Evolutionary conservation across 2,329 filamentous ascomycete species (phyloP).

Genomic region (Aspergillus sp.): DNA sequence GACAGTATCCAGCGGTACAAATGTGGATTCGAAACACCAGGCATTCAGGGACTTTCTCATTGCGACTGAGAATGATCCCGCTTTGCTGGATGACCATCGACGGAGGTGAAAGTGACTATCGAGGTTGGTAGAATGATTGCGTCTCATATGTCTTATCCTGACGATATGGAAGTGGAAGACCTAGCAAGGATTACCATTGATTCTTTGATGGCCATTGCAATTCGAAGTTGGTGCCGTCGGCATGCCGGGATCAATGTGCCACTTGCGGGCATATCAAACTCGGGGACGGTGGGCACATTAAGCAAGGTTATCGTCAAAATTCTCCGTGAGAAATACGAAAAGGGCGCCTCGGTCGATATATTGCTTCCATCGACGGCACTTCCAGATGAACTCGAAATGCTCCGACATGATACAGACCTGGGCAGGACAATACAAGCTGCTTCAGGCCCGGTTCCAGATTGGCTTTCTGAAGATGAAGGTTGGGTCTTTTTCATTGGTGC

Average conservation of each 20-base stretch:
- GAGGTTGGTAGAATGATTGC: slow-evolving; percentile 9
- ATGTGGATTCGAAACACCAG: neutral
- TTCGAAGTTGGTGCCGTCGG: slow-evolving; percentile 21
- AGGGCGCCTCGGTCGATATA: neutral
- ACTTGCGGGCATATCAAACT: slow-evolving; percentile 51
- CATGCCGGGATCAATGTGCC: slow-evolving; percentile 19
- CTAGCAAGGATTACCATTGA: slow-evolving; percentile 17
- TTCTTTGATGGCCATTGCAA: slow-evolving; percentile 24
- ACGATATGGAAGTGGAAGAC: slow-evolving; percentile 15
- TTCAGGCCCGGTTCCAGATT: neutral
- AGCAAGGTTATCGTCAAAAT: slow-evolving; percentile 9
- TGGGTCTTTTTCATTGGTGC: slow-evolving; percentile 10
- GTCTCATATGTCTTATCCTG: slow-evolving; percentile 5
- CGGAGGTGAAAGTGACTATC: slow-evolving; percentile 1
- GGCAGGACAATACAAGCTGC: slow-evolving; percentile 3
- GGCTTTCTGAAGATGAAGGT: slow-evolving; percentile 7
- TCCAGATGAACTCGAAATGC: neutral
- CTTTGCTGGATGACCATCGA: slow-evolving; percentile 5
- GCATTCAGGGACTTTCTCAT: slow-evolving; percentile 3
- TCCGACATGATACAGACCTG: slow-evolving; percentile 3
- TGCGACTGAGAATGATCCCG: slow-evolving; percentile 3
- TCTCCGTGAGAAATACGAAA: slow-evolving; percentile 9
- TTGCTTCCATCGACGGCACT: neutral
- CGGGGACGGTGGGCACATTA: slow-evolving; percentile 11
- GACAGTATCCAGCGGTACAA: neutral